Conservation (phyloP, 331 rosid genomes). For the Erythrophleum ivorense region DNA sequence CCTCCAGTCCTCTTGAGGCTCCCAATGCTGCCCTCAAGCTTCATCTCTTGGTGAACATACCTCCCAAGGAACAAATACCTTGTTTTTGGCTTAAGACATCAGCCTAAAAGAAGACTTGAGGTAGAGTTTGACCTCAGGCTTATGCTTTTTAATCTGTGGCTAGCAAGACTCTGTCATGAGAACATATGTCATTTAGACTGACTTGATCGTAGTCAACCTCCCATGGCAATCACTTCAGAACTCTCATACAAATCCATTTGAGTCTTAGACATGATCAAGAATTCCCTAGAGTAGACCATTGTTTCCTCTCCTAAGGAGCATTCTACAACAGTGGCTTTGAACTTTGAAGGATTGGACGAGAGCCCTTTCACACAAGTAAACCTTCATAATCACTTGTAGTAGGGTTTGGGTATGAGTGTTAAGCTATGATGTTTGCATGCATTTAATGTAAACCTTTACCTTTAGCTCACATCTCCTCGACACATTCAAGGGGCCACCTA, state of each 20-base stretch:
- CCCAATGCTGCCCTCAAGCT: not conserved
- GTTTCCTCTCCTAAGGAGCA: not conserved
- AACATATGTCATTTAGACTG: not conserved
- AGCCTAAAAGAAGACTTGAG: not conserved
- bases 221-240: not conserved
- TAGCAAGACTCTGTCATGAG: not conserved
- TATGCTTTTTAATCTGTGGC: not conserved
- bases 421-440: not conserved
- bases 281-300: not conserved
- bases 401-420: not conserved
- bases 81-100: not conserved
- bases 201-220: not conserved
- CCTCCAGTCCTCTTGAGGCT: too few relatives aligned
- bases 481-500: not conserved
- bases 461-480: not conserved
- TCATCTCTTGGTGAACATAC: not conserved
- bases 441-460: not conserved
- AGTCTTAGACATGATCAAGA: not conserved
- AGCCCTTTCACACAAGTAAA: not conserved
- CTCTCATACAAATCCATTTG: not conserved
- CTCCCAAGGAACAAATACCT: not conserved
- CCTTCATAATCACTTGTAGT: not conserved
- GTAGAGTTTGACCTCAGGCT: not conserved
- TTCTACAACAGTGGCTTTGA: not conserved
- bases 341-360: not conserved